phyloP scores from a whole-genome alignment of 148 eudicot species.

The Cornus controversa region DNA sequence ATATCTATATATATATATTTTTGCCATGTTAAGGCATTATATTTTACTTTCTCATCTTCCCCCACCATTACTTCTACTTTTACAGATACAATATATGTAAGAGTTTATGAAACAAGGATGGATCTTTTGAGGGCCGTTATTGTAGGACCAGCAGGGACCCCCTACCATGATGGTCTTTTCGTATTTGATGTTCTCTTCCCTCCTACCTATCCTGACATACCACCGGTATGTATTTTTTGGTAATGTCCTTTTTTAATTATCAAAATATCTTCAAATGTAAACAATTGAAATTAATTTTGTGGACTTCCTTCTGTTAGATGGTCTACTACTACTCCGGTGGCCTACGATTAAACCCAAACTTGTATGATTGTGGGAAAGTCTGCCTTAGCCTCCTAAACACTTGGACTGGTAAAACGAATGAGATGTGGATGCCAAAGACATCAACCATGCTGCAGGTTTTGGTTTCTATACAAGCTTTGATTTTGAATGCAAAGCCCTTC shows the following conservation, averaged over 20 bases:
- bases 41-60: background rate
- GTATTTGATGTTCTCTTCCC: slow-evolving; percentile 73
- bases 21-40: background rate
- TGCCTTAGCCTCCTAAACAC: slow-evolving; percentile 91
- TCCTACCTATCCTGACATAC: slow-evolving; percentile 53
- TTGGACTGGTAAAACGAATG: slow-evolving; percentile 63
- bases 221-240: slow-evolving; percentile 53
- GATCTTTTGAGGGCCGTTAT: slow-evolving; percentile 79
- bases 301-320: slow-evolving; percentile 37
- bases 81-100: slow-evolving; percentile 62
- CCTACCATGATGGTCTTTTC: slow-evolving; percentile 86
- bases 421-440: slow-evolving; percentile 70
- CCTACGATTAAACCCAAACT: slow-evolving; percentile 77
- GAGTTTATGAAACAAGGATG: slow-evolving; percentile 69
- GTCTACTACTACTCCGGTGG: slow-evolving; percentile 83
- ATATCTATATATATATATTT: too few species aligned
- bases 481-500: slow-evolving; percentile 73
- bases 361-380: slow-evolving; percentile 85
- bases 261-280: background rate
- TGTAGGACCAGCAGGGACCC: slow-evolving; percentile 77
- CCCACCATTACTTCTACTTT: slow-evolving; percentile 5
- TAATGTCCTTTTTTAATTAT: background rate
- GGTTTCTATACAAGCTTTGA: slow-evolving; percentile 84
- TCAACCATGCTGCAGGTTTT: slow-evolving; percentile 95
- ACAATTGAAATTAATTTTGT: background rate